Conservation (phyloP, 2,329 filamentous ascomycete species). For the Claviceps paspali region DNA sequence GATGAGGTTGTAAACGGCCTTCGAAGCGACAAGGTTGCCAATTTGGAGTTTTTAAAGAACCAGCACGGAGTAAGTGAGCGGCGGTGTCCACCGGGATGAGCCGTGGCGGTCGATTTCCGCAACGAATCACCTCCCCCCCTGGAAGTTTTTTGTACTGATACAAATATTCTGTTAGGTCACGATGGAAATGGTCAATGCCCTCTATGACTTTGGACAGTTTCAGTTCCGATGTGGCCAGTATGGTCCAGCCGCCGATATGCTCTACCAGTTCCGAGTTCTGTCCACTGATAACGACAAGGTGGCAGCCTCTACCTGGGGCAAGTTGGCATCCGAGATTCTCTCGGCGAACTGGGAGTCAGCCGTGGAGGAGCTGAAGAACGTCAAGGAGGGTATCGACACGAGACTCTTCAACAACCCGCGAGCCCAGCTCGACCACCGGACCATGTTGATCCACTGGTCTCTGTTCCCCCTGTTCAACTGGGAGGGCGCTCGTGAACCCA, state of each 20-base stretch:
- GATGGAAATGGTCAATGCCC: conserved; percentile 84
- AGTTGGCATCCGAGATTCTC: conserved; percentile 90
- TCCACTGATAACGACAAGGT: conserved; percentile 99
- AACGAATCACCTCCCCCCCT: too few relatives aligned
- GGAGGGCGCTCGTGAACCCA: conserved; percentile 73
- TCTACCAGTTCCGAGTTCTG: conserved; percentile 95
- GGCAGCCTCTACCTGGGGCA: conserved; percentile 89
- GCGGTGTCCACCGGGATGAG: too few relatives aligned
- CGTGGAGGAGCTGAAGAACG: conserved; percentile 79
- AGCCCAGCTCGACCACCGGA: conserved; percentile 88
- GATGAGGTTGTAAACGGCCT: conserved; percentile 84
- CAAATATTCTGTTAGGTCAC: conserved; percentile 44
- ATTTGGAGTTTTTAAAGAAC: conserved; percentile 96
- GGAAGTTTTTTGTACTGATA: neutral
- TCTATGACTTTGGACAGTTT: conserved; percentile 93
- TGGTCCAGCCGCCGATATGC: conserved; percentile 71
- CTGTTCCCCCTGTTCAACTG: conserved; percentile 99
- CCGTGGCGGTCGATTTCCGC: too few relatives aligned
- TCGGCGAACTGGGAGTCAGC: conserved; percentile 89
- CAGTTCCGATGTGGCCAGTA: conserved; percentile 98
- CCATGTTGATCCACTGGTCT: conserved; percentile 95
- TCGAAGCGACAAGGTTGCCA: conserved; percentile 93
- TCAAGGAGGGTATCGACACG: conserved; percentile 83
- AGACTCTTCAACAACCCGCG: conserved; percentile 93
- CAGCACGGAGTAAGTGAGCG: conserved; percentile 60